Evolutionary conservation across 306 rosid species (phyloP), one percentile per base, ranked within the genome.

Genomic region (Castanea crenata): DNA sequence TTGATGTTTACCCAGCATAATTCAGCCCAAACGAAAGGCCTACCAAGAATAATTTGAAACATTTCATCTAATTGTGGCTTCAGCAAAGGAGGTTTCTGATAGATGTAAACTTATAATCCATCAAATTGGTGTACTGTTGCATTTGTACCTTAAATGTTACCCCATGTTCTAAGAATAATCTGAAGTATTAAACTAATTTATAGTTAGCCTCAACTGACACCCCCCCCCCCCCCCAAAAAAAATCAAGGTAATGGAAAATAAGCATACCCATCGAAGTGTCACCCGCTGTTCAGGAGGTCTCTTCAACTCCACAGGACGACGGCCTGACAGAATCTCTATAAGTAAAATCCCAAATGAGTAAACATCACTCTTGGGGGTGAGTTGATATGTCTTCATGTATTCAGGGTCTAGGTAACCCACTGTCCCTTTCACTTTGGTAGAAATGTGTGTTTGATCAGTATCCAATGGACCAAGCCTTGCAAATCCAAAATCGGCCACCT

Each of bases 331-430:
- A 63, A 96, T 96, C 82, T 96, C 99, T 55, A 91, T 69, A 31
- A 96, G 96, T 86, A 96, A 86, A 78, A 96, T 81, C 73, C 99
- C 99, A 71, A 96, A 96, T 4, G 99, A 96, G 91, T 90, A 96
- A 69, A 96, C 99, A 70, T 96, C 99, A 82, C 99, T 96, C 83
- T 87, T 96, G 74, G 94, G 46, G 55, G 98, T 96, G 90, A 96
- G 99, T 77, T 93, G 96, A 82, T 87, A 87, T 62, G 99, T 96
- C 86, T 87, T 96, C 98, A 96, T 96, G 65, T 96, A 96, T 85
- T 96, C 99, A 0, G 99, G 99, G 69, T 96, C 99, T 74, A 96
- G 87, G 84, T 96, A 96, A 81, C 99, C 99, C n/a, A 96, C 97
- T 73, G 99, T 96, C 83, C 99, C 99, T 81, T 93, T 96, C 91